phyloP scores from a whole-genome alignment of 352 stramenopile genomes.

The Pythium grandisporangium region DNA sequence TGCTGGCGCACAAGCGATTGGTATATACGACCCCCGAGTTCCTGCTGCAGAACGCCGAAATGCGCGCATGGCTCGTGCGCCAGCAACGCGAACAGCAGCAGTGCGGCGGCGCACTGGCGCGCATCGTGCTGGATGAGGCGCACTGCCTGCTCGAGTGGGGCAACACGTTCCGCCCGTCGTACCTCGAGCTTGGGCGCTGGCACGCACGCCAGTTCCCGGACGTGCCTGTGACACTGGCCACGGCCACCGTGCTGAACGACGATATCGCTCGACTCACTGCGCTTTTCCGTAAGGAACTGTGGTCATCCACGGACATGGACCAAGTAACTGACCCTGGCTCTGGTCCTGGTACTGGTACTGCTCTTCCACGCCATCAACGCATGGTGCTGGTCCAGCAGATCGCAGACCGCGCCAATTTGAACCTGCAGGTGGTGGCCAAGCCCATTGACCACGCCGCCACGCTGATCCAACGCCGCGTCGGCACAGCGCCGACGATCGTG shows the following conservation, averaged over 20 bases:
- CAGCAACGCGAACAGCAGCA: constrained; percentile 9
- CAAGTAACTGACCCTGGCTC: background rate
- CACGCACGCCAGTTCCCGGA: constrained; percentile 27
- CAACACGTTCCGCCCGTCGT: constrained; percentile 62
- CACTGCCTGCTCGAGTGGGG: constrained; percentile 79
- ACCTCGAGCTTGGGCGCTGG: constrained; percentile 56
- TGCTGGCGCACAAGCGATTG: constrained; percentile 32
- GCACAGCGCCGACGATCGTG: constrained; percentile 36
- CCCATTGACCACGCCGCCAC: constrained; percentile 6
- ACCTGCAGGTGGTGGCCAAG: constrained; percentile 53
- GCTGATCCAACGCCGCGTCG: constrained; percentile 22
- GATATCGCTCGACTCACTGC: constrained; percentile 39
- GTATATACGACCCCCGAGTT: constrained; percentile 82
- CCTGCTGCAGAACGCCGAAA: constrained; percentile 51
- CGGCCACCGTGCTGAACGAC: constrained; percentile 59
- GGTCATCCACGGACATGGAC: background rate
- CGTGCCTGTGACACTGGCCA: constrained; percentile 60
- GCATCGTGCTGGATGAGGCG: constrained; percentile 70
- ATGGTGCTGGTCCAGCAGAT: constrained; percentile 62
- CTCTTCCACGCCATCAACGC: constrained; percentile 4
- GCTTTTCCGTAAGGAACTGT: constrained; percentile 35
- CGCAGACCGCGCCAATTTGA: constrained; percentile 50
- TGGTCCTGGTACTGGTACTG: no score
- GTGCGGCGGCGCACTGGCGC: constrained; percentile 29
- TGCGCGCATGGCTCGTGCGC: constrained; percentile 28